These are phyloP conservation scores for Septoria linicola DNA, from an alignment of 2,329 filamentous ascomycete species.

Conservation along the genomic window DNA sequence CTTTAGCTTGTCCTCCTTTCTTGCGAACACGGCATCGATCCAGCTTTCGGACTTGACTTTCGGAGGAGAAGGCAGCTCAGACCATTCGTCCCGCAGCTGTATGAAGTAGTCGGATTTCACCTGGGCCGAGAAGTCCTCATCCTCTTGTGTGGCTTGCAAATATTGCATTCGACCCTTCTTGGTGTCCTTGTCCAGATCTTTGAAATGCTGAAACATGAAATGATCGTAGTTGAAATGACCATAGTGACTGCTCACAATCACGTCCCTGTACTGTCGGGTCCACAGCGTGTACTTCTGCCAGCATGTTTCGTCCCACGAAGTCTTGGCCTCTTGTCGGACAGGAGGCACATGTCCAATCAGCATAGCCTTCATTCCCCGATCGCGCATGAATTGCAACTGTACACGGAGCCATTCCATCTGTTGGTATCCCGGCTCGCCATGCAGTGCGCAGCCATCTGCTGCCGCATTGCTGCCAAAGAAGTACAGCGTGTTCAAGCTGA, in stretches of 20 bases:
- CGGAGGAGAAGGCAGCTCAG: constrained; percentile 63
- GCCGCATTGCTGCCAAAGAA: constrained; percentile 92
- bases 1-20: constrained; percentile 46
- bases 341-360: constrained; percentile 93
- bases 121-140: constrained; percentile 56
- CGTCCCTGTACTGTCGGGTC: constrained; percentile 85
- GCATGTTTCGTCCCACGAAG: constrained; percentile 92
- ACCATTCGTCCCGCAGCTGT: constrained; percentile 76
- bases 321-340: constrained; percentile 78
- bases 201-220: constrained; percentile 85
- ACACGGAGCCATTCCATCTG: constrained; percentile 95
- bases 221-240: constrained; percentile 99
- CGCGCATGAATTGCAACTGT: constrained; percentile 78
- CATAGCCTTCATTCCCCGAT: constrained; percentile 88
- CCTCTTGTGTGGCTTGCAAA: constrained; percentile 17
- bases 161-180: constrained; percentile 44
- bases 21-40: constrained; percentile 31
- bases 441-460: constrained; percentile 81
- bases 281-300: constrained; percentile 97
- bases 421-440: constrained; percentile 82
- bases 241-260: constrained; percentile 75
- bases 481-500: constrained; percentile 87
- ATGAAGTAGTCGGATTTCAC: constrained; percentile 78
- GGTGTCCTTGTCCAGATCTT: constrained; percentile 65
- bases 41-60: constrained; percentile 28